These are phyloP conservation scores for Cryptococcus amylolentus DNA, from an alignment of 1,284 basidiomycete genomes.

Conservation along the genomic window DNA sequence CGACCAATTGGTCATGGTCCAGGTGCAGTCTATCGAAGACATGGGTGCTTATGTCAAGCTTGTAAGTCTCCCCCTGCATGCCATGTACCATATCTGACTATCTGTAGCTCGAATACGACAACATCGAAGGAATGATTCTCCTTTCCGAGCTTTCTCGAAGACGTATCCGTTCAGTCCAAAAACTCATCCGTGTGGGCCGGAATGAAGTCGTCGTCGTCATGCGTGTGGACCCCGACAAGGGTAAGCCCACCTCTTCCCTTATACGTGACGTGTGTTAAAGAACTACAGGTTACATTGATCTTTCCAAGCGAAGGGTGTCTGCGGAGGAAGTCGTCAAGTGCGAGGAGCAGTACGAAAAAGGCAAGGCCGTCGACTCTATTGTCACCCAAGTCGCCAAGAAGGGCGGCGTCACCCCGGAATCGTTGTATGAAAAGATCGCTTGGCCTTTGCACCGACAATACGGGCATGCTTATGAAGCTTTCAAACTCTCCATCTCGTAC, in stretches of 20 bases:
- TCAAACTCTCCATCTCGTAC: constrained; percentile 90
- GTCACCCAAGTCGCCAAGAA: constrained; percentile 91
- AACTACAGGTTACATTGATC: constrained; percentile 86
- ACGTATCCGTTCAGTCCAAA: constrained; percentile 97
- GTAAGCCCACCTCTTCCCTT: constrained; percentile 52
- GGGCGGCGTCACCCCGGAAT: constrained; percentile 55
- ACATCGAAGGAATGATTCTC: constrained; percentile 98
- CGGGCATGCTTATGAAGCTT: constrained; percentile 95
- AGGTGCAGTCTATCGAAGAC: constrained; percentile 97
- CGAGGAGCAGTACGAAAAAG: constrained; percentile 98
- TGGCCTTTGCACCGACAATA: constrained; percentile 94
- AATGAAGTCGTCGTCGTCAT: constrained; percentile 99
- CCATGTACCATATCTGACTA: not conserved
- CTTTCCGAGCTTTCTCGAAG: constrained; percentile 93
- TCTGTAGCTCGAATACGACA: constrained; percentile 89
- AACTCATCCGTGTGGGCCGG: constrained; percentile 93
- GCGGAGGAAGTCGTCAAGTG: constrained; percentile 98
- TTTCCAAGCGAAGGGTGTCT: constrained; percentile 98
- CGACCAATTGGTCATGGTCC: constrained; percentile 98
- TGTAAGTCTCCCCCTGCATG: constrained; percentile 55
- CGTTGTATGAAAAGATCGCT: constrained; percentile 82
- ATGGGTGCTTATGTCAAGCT: constrained; percentile 99
- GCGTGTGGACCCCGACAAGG: constrained; percentile 98
- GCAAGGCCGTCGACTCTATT: constrained; percentile 89
- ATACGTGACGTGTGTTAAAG: not conserved